Base-by-base conservation (phyloP, 352 stramenopile species). In the Pythium guiyangense region DNA sequence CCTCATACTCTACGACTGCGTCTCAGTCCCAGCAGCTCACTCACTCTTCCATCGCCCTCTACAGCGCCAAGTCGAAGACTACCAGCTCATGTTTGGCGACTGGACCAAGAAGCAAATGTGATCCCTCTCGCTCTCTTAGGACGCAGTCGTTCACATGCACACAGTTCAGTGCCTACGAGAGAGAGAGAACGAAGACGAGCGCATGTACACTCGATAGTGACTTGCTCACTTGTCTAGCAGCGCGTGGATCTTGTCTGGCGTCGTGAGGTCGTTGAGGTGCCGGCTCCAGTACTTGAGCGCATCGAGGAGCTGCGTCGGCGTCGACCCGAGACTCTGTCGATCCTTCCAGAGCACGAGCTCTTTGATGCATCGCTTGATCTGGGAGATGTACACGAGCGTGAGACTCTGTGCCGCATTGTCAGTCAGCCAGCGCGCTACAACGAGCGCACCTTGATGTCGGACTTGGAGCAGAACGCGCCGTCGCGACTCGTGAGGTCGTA, bases 101-200 rank as follows among this genome's bases (percentile, higher is more conserved):
- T 92, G 80, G 78, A 81, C 72, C 4, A 92, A 92, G 69, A 92
- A 92, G 64, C 63, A 90, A 49, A 85, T 86, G 64, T 92, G 69
- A 40, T 12, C 20, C n/a, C 39, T 44, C 15, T 44, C 39, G 14
- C 39, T 20, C 18, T 5, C 39, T 44, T 37, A 10, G 10, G 5
- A 9, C 6, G 12, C 31, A 44, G 39, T 34, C 29, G 29, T 34
- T 34, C 29, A 34, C 29, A 34, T 34, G 29, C 29, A 34, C 29
- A 34, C 29, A 34, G 29, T 34, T 6, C 29, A 6, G 22, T 22
- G 22, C 12, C 17, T 18, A 18, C 12, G 10, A 18, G 12, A 8
- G 37, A 15, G 17, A 43, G 37, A 43, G 42, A 20, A 59, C 26
- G n/a, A 50, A 31, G 22, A 22, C 22, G 22, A 22, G 22, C 22